Conservation (phyloP, 1,284 basidiomycete genomes). For the Anthracocystis panici-leucophaei region DNA sequence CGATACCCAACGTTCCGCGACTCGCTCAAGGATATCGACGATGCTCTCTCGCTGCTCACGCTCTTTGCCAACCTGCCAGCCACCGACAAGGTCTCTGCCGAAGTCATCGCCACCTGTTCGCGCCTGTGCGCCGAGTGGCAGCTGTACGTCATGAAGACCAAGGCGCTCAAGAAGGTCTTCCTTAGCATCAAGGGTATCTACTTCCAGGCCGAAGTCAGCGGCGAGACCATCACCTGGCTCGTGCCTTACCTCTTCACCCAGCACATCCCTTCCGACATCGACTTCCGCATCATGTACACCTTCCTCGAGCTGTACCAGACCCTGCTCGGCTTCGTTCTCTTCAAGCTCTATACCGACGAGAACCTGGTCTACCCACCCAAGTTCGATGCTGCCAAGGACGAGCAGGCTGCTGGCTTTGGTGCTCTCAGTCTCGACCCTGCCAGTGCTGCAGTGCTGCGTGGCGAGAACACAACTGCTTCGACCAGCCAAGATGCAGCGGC, state of each 20-base stretch:
- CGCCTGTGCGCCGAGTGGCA: slow-evolving; percentile 78
- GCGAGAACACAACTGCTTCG: slow-evolving; percentile 42
- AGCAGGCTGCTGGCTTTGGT: slow-evolving; percentile 83
- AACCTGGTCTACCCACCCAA: slow-evolving; percentile 95
- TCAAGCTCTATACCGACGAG: slow-evolving; percentile 95
- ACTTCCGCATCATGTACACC: slow-evolving; percentile 97
- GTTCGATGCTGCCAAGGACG: slow-evolving; percentile 85
- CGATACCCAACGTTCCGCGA: slow-evolving; percentile 97
- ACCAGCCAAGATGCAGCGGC: slow-evolving; percentile 29
- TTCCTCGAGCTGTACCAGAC: slow-evolving; percentile 99
- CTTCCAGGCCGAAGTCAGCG: slow-evolving; percentile 94
- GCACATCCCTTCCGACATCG: slow-evolving; percentile 91
- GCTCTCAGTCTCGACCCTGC: slow-evolving; percentile 83
- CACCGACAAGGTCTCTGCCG: slow-evolving; percentile 79
- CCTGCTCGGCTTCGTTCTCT: slow-evolving; percentile 92
- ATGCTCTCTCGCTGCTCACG: slow-evolving; percentile 93
- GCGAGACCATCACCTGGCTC: slow-evolving; percentile 94
- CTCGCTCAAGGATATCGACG: slow-evolving; percentile 94
- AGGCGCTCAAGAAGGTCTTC: slow-evolving; percentile 88
- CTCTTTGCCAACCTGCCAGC: slow-evolving; percentile 79
- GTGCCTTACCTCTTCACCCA: slow-evolving; percentile 99
- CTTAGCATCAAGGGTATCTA: slow-evolving; percentile 98
- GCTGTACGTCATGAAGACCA: slow-evolving; percentile 91
- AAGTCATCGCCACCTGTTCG: slow-evolving; percentile 89
- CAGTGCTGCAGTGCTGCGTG: slow-evolving; percentile 64